A percentile compares a stretch with the other conserved stretches of the same genome.
These are phyloP conservation scores for Lobosporangium transversale DNA, from an alignment of 192 early-diverging fungal species.

Conservation along the genomic window DNA sequence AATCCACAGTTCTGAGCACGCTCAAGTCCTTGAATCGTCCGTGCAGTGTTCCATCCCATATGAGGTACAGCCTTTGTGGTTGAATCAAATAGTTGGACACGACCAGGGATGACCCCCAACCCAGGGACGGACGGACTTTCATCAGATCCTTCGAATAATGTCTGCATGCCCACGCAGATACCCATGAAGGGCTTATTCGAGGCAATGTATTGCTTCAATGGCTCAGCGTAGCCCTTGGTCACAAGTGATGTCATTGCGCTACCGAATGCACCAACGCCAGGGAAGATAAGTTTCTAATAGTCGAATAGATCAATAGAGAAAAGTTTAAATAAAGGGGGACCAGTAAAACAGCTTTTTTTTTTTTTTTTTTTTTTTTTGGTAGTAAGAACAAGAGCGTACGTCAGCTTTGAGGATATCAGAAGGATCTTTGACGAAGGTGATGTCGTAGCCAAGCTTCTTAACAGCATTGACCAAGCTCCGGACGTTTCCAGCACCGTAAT, in stretches of 20 bases:
- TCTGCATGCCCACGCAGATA: constrained; percentile 99
- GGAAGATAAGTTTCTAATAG: constrained; percentile 94
- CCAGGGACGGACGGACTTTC: constrained; percentile 85
- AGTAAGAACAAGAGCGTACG: constrained; percentile 55
- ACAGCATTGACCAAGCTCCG: constrained; percentile 96
- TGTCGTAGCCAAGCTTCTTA: constrained; percentile 85
- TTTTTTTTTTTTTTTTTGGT: no score
- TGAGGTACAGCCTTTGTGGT: constrained; percentile 91
- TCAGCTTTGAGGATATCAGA: constrained; percentile 92
- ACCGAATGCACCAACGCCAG: constrained; percentile 98
- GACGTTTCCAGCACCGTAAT: constrained; percentile 99
- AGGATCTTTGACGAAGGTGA: constrained; percentile 77
- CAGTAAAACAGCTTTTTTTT: neutral
- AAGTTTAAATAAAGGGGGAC: neutral
- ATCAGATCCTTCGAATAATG: constrained; percentile 89
- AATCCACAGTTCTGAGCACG: constrained; percentile 31
- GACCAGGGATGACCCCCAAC: constrained; percentile 84
- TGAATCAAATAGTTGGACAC: constrained; percentile 72
- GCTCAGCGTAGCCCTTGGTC: constrained; percentile 79
- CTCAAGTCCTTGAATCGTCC: constrained; percentile 47
- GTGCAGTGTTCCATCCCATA: constrained; percentile 95
- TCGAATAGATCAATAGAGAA: neutral
- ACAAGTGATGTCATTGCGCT: constrained; percentile 84
- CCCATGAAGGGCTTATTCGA: constrained; percentile 95
- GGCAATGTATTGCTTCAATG: constrained; percentile 84